Percentiles rank a stretch among this genome's conserved stretches.
phyloP scores from a whole-genome alignment of 148 eudicot genomes.

The Arctostaphylos glauca region DNA sequence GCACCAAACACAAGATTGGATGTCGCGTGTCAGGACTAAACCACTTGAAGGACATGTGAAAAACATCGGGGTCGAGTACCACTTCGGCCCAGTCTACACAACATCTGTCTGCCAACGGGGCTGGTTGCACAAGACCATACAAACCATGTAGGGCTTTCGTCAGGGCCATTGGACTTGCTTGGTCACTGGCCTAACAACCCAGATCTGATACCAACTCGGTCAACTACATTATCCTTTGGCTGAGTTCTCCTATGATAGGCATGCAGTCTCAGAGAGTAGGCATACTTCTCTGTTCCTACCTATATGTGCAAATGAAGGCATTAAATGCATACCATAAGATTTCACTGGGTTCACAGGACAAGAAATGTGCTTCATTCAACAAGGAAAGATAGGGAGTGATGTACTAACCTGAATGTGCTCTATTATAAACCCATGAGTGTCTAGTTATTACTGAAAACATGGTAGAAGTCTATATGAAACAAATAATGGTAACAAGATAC shows the following conservation, averaged over 20 bases:
- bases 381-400: neutral
- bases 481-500: neutral
- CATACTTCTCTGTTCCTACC: neutral
- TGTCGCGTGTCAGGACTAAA: no score
- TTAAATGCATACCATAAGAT: neutral
- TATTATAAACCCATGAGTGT: neutral
- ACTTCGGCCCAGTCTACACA: no score
- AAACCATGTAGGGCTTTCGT: no score
- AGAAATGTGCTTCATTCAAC: neutral
- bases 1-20: no score
- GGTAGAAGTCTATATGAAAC: neutral
- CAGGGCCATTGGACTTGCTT: no score
- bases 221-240: no score
- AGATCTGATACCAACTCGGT: no score
- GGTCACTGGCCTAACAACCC: no score
- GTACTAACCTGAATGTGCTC: neutral
- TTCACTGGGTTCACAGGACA: neutral
- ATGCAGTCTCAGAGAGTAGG: neutral
- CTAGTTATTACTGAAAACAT: neutral
- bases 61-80: no score
- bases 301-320: neutral
- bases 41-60: no score
- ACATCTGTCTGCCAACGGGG: no score
- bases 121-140: no score
- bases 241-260: neutral